Base-by-base conservation (phyloP, 2,329 filamentous ascomycete genomes). In the Pyricularia sp. region DNA sequence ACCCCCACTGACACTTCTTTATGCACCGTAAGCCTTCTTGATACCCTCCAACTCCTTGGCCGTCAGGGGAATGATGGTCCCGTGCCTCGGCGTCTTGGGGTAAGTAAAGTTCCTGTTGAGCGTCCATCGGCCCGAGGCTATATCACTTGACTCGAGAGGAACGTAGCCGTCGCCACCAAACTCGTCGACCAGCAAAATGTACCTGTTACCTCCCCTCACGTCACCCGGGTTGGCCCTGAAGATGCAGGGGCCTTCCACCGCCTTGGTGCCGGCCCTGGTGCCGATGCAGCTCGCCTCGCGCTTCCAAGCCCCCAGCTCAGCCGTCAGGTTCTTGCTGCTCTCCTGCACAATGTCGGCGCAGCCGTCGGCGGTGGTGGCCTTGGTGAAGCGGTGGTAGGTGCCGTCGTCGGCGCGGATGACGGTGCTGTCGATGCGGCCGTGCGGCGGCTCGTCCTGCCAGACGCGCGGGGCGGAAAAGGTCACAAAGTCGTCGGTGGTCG, bases 311-410 rank as follows among this genome's bases (percentile, higher is more conserved):
- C 76, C 73, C 0, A 84, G 73, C 0, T 76, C 77, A 0, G 79
- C 79, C 3, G 80, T 79, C 4, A 86, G 74, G 0, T 75, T 76
- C 0, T 74, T 69, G 0, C 83, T 84, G 58, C 78, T 79, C 71
- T 86, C 84, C 70, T 86, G 80, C 23, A 86, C 85, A 25, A 86
- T 85, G 59, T 86, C 84, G 2, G 76, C 77, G 72, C 84, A 86
- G 1, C 84, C 84, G 0, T 83, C 85, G 0, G 75, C 77, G 4
- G 75, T 78, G 2, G 78, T 81, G 0, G 82, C 83, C 68, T 86
- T 86, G n/a, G 83, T 85, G 72, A 86, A 86, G 11, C 84, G 83
- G 72, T 84, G 83, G 73, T 82, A 85, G 0, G 74, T 75, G 11
- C 74, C 74, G 1, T 77, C 77, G 0, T 78, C 78, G 42, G 42